Conservation (phyloP, 352 stramenopile species). For the Plasmopara viticola region DNA sequence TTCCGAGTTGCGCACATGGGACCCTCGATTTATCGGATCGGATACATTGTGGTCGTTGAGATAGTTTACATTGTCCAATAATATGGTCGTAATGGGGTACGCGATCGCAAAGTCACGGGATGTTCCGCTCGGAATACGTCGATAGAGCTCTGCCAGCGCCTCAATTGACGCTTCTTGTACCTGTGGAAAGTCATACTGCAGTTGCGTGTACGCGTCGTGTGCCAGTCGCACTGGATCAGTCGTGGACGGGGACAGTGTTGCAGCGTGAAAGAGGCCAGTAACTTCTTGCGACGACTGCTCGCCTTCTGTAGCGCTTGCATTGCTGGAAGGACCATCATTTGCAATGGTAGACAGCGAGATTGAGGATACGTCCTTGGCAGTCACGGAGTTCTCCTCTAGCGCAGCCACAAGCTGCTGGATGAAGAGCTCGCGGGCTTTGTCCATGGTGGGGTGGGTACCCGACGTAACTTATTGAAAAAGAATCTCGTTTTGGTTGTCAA, state of each 20-base stretch:
- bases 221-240: slow-evolving; percentile 17
- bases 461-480: too few relatives aligned
- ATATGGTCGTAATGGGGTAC: slow-evolving; percentile 30
- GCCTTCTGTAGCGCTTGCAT: slow-evolving; percentile 7
- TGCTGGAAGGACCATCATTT: slow-evolving; percentile 7
- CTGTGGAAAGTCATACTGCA: slow-evolving; percentile 59
- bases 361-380: slow-evolving; percentile 4
- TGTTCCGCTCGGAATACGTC: slow-evolving; percentile 17
- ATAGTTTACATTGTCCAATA: slow-evolving; percentile 42
- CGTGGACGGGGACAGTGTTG: neutral
- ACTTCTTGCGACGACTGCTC: slow-evolving; percentile 8
- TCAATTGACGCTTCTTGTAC: slow-evolving; percentile 28
- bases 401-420: slow-evolving; percentile 52
- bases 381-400: slow-evolving; percentile 40
- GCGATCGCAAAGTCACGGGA: slow-evolving; percentile 2
- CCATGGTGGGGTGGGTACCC: slow-evolving; percentile 11
- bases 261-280: slow-evolving; percentile 20
- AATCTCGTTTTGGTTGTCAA: too few relatives aligned
- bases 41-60: slow-evolving; percentile 27
- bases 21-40: neutral
- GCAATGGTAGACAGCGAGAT: slow-evolving; percentile 2
- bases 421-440: slow-evolving; percentile 36
- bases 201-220: slow-evolving; percentile 29
- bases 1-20: slow-evolving; percentile 1
- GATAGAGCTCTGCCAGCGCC: slow-evolving; percentile 40